Evolutionary conservation across 208 protist genomes (phyloP).

Genomic region (Trypanosoma vivax): DNA sequence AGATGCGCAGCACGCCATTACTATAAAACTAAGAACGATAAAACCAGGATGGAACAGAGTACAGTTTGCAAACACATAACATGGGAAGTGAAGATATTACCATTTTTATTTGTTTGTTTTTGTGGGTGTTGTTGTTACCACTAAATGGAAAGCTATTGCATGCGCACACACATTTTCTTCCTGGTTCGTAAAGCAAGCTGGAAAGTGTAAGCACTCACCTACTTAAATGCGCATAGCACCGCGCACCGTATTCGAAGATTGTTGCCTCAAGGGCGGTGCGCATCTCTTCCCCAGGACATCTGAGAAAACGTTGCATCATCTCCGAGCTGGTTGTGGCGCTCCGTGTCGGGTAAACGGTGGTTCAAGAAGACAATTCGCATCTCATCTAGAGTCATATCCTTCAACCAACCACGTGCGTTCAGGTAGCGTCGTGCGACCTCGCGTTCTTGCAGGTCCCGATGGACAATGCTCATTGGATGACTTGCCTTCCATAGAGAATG

Average conservation of each 20-base stretch:
- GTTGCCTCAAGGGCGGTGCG: slow-evolving; percentile 14
- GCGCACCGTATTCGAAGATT: too few relatives aligned
- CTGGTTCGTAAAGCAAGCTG: too few relatives aligned
- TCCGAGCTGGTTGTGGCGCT: slow-evolving; percentile 38
- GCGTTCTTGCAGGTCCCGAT: slow-evolving; percentile 30
- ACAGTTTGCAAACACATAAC: too few relatives aligned
- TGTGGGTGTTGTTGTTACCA: too few relatives aligned
- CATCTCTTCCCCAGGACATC: slow-evolving; percentile 51
- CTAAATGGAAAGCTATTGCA: too few relatives aligned
- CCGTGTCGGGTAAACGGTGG: slow-evolving; percentile 41
- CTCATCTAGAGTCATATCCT: slow-evolving; percentile 73
- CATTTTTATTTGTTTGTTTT: too few relatives aligned
- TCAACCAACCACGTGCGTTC: slow-evolving; percentile 77
- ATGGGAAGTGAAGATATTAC: too few relatives aligned
- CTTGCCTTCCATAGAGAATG: slow-evolving; percentile 69
- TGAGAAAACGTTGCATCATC: slow-evolving; percentile 18
- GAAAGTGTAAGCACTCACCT: too few relatives aligned
- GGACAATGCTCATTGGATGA: slow-evolving; percentile 52
- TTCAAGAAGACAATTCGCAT: slow-evolving; percentile 76
- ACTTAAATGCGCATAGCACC: too few relatives aligned
- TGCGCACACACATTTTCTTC: too few relatives aligned
- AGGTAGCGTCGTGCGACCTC: slow-evolving; percentile 67
- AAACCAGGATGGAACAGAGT: too few relatives aligned
- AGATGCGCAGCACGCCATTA: slow-evolving; percentile 19
- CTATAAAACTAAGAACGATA: slow-evolving; percentile 7